Evolutionary conservation across 768 basidiomycete genomes (phyloP), one percentile per base, ranked within the genome.

Genomic region (Tephrocybe sp.): DNA sequence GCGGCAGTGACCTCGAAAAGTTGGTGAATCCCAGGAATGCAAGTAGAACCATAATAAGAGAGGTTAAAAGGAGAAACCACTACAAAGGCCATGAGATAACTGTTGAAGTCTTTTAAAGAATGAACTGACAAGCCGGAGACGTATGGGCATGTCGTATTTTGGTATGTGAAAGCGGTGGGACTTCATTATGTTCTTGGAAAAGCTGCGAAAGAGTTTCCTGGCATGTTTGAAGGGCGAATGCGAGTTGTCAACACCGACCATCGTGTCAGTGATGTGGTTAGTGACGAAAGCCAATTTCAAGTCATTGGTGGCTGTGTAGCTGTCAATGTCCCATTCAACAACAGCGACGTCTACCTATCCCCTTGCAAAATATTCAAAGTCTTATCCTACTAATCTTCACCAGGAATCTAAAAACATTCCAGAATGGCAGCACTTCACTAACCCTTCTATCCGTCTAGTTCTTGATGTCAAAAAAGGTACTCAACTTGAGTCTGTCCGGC

Each of bases 31-130:
- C 89, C 16, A 93, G 71, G 48, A 92, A 75, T 3, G 84, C 89
- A 13, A 93, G 76, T 8, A 80, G 51, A 32, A 85, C 60, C 80
- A 92, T 87, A 45, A 89, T 75, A 22, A 84, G 32, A 56, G 68
- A 70, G 26, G 90, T 89, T 61, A 87, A 84, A 26, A 81, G 56
- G n/a, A 91, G 62, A 61, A 93, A 93, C 89, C 89, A 92, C 90
- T 92, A 45, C 2, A 17, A 14, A 33, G n/a, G 14, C 34, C 13
- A 34, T 45, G 26, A 45, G 48, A 44, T 31, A 10, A 26, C 57
- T 51, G 22, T 39, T 39, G 42, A 49, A 20, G 31, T 36, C 8
- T 48, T n/a, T 45, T 47, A 39, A 46, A 73, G 16, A 39, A 14
- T 13, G 31, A 39, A 55, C 65, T 65, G 51, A 89, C 87, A 62